phyloP scores from a whole-genome alignment of 2,329 filamentous ascomycete species.

The Ophiostoma perfectum region DNA sequence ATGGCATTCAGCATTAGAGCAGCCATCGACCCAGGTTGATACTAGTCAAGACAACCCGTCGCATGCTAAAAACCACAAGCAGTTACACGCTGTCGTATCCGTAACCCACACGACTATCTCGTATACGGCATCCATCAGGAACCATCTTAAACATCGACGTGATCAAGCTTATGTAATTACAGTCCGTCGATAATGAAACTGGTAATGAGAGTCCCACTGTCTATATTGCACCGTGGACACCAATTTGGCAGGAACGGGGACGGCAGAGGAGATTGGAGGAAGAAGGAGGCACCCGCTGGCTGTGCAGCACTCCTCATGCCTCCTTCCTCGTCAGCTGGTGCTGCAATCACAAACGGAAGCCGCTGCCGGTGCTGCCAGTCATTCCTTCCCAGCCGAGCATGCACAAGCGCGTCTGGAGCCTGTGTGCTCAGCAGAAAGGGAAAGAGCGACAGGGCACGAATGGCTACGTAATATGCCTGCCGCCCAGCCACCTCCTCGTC shows the following conservation, averaged over 20 bases:
- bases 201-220: slow-evolving; percentile 9
- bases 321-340: neutral
- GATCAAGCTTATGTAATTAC: neutral
- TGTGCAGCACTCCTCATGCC: neutral
- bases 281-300: neutral
- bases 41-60: neutral
- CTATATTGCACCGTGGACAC: slow-evolving; percentile 6
- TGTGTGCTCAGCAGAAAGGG: neutral
- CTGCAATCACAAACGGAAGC: neutral
- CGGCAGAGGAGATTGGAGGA: neutral
- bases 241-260: slow-evolving; percentile 10
- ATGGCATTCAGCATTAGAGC: neutral
- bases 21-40: neutral
- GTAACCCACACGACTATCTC: no score
- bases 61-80: no score
- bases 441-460: slow-evolving; percentile 3
- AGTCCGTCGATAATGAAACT: neutral
- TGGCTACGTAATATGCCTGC: neutral
- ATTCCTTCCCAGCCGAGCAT: slow-evolving; percentile 5
- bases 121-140: no score
- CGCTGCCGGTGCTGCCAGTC: neutral
- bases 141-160: no score
- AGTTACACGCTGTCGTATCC: no score
- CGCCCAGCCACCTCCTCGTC: neutral
- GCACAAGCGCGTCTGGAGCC: neutral